These are phyloP conservation scores for Hericium erinaceus DNA, from an alignment of 768 basidiomycete genomes.

Conservation along the genomic window DNA sequence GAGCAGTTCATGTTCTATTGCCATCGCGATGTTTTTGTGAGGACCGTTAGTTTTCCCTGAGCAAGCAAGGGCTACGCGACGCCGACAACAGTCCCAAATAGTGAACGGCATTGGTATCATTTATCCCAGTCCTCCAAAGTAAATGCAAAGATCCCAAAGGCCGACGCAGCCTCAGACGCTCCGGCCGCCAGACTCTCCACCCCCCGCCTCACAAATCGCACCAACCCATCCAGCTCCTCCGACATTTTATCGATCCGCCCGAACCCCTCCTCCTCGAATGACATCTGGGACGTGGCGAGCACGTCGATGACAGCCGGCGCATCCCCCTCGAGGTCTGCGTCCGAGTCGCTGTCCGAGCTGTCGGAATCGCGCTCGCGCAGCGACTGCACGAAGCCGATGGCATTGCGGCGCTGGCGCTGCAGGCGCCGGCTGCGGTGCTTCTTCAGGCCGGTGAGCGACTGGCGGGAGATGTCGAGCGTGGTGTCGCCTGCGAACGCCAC, in stretches of 20 bases:
- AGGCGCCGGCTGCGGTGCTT: constrained; percentile 57
- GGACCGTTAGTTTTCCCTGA: too few species aligned
- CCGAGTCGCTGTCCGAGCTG: constrained; percentile 33
- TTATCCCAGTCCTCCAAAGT: constrained; percentile 72
- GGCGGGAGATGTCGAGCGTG: constrained; percentile 44
- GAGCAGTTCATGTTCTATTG: not conserved
- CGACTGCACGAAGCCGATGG: constrained; percentile 51
- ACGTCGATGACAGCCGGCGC: constrained; percentile 30
- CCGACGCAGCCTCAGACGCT: constrained; percentile 45
- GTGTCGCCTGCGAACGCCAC: constrained; percentile 50
- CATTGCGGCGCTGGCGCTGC: constrained; percentile 42
- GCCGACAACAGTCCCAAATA: too few species aligned
- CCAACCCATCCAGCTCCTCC: constrained; percentile 58
- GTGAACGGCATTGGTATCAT: constrained; percentile 1
- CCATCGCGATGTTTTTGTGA: too few species aligned
- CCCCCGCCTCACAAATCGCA: constrained; percentile 58
- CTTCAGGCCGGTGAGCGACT: constrained; percentile 40
- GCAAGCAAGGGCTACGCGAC: too few species aligned
- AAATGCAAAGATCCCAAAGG: constrained; percentile 69
- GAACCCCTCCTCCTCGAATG: constrained; percentile 36
- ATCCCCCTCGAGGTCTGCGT: constrained; percentile 16
- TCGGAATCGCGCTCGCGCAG: constrained; percentile 19
- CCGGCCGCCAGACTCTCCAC: constrained; percentile 63
- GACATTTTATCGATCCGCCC: constrained; percentile 54
- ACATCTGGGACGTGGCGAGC: constrained; percentile 23